Evolutionary conservation across 495 filamentous ascomycete genomes (phyloP).

Genomic region (Aspergillus conjunctus): DNA sequence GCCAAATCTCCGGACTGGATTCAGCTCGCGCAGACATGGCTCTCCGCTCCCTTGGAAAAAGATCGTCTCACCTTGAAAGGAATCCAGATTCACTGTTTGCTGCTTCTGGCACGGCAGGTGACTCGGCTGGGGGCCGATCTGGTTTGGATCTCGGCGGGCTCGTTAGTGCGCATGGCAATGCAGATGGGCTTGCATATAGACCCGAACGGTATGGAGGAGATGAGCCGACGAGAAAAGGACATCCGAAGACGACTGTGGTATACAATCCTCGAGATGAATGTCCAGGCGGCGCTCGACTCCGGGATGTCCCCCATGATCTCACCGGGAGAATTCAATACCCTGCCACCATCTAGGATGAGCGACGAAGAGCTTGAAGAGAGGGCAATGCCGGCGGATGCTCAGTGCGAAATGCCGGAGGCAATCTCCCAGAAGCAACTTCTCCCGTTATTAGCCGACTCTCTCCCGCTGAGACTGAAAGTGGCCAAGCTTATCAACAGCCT

Average conservation of each 20-base stretch:
- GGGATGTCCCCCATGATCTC: conserved; percentile 55
- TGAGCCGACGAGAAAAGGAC: conserved; percentile 45
- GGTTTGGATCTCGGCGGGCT: conserved; percentile 54
- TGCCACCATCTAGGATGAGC: conserved; percentile 48
- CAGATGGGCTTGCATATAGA: conserved; percentile 59
- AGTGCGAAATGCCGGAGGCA: too few relatives aligned
- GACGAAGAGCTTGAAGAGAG: conserved; percentile 40
- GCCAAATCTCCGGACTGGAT: conserved; percentile 45
- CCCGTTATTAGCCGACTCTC: conserved; percentile 42
- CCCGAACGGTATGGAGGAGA: conserved; percentile 46
- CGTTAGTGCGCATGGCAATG: conserved; percentile 55
- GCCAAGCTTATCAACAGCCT: conserved; percentile 47
- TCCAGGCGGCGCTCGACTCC: conserved; percentile 55
- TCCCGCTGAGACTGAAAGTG: conserved; percentile 45
- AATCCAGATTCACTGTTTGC: conserved; percentile 54
- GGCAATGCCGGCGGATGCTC: background rate
- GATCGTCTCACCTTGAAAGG: conserved; percentile 43
- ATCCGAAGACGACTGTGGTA: conserved; percentile 58
- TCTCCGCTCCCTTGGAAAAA: conserved; percentile 54
- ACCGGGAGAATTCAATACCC: conserved; percentile 52
- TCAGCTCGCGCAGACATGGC: conserved; percentile 52
- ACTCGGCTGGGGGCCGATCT: conserved; percentile 50
- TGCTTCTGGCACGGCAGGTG: conserved; percentile 52
- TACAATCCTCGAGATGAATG: conserved; percentile 56
- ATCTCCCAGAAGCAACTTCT: conserved; percentile 34